phyloP scores from a whole-genome alignment of 2,329 filamentous ascomycete species.

The Colletotrichum destructivum region DNA sequence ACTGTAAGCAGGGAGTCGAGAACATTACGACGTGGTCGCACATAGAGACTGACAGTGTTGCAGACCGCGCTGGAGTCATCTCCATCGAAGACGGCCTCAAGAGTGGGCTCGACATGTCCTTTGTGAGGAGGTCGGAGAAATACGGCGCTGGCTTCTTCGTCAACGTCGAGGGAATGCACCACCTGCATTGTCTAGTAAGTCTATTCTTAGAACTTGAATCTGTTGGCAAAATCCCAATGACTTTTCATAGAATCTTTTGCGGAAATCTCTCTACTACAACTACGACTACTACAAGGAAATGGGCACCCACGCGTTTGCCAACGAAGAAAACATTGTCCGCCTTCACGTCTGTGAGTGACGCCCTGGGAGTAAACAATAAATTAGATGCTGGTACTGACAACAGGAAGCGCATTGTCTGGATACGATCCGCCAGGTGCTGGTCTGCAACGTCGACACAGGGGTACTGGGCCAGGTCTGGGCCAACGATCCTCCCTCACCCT shows the following conservation, averaged over 20 bases:
- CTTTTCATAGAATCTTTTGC: constrained; percentile 66
- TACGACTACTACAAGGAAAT: constrained; percentile 68
- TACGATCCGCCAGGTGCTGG: constrained; percentile 73
- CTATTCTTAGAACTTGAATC: accelerated
- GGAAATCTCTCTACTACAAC: constrained; percentile 72
- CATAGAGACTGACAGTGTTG: constrained; percentile 19
- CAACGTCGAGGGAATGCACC: constrained; percentile 71
- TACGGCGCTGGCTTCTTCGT: constrained; percentile 73
- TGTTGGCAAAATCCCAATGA: not conserved
- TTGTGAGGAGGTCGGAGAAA: constrained; percentile 68
- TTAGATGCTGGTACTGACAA: not conserved
- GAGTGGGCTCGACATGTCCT: constrained; percentile 66
- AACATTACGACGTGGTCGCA: accelerated
- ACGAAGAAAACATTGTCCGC: constrained; percentile 68
- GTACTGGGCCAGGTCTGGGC: constrained; percentile 75
- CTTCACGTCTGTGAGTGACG: constrained; percentile 68
- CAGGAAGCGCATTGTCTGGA: constrained; percentile 71
- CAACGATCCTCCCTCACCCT: constrained; percentile 61
- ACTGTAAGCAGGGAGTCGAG: constrained; percentile 57
- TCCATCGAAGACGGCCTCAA: constrained; percentile 62
- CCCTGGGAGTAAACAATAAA: too few species aligned
- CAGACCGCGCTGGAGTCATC: constrained; percentile 64
- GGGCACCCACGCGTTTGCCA: constrained; percentile 68
- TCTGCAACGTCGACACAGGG: constrained; percentile 74
- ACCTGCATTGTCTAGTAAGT: constrained; percentile 70